Evolutionary conservation across 139 green algal species (phyloP).

Genomic region (Micractinium conductrix): DNA sequence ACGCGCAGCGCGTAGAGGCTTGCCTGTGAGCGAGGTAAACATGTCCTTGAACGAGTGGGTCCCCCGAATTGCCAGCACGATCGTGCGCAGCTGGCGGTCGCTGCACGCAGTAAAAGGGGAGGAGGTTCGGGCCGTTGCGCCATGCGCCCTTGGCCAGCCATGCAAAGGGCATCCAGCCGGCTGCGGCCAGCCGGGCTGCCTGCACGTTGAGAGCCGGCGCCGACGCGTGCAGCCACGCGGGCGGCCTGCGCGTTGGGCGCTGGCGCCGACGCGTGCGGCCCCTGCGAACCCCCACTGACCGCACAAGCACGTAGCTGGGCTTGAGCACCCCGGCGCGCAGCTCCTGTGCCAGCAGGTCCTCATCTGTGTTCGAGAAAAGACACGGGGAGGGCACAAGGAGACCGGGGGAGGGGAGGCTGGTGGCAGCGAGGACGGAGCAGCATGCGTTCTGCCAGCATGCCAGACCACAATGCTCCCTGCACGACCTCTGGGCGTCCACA

Average conservation of each 20-base stretch:
- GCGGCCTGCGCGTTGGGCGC: no score
- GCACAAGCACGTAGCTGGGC: constrained; percentile 74
- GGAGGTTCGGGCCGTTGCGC: no score
- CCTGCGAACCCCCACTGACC: not conserved
- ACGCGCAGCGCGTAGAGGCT: not conserved
- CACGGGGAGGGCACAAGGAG: not conserved
- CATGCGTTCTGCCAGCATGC: no score
- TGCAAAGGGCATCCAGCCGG: no score
- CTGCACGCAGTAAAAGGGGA: constrained; percentile 57
- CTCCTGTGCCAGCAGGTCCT: constrained; percentile 74
- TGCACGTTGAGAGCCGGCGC: no score
- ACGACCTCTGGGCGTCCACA: no score
- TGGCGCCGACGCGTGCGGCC: no score
- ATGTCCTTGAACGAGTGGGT: constrained; percentile 86
- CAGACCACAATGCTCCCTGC: no score
- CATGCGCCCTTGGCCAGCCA: no score
- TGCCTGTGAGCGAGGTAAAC: constrained; percentile 78
- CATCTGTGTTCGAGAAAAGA: constrained; percentile 41
- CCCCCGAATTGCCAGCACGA: constrained; percentile 84
- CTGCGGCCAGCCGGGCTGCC: no score
- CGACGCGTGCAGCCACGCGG: no score
- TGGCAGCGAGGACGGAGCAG: no score
- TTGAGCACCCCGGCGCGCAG: constrained; percentile 76
- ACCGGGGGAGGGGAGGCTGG: not conserved
- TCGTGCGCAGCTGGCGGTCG: constrained; percentile 57